Base-by-base conservation (phyloP, 2,329 filamentous ascomycete genomes). In the Paecilomyces dactylethromorphus region DNA sequence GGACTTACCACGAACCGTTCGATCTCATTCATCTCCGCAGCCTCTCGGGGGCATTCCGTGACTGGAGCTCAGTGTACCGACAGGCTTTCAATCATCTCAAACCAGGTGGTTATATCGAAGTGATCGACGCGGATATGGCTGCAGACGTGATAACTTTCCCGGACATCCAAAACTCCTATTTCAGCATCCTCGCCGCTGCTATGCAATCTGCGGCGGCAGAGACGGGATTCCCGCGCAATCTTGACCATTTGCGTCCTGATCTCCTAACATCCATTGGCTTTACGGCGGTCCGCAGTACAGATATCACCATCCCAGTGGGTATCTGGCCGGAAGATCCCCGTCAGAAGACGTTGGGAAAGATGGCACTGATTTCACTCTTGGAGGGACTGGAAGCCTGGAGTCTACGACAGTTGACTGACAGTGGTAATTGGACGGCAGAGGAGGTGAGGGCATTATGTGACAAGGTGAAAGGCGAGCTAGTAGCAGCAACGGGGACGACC, bases 1-100 rank as follows among this genome's bases (percentile, higher is more conserved):
- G 80, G 80, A 74, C 78, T 50, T 81, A 80, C 59, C 76, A 75
- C 57, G 71, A 78, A 5, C 72, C 75, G 0, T 82, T 80, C 66
- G 79, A 81, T 56, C 71, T 81, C 32, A 77, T 82, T 54, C 80
- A 82, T 60, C 63, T 81, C 8, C 77, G 80, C 55, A 75, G 75
- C 53, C 72, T 82, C 56, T 76, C 77, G 29, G 79, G 79, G 33
- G 75, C 74, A 3, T 81, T 82, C 59, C 65, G 71, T 5, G 73
- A 79, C 60, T 82, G 80, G 79, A 62, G 69, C 31, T 65, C 66
- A 4, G 72, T 81, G 22, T 82, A 81, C 62, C 65, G 68, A 18
- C 77, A 81, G 59, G 76, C 77, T 1, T 76, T 77, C 59, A 70
- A 75, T 29, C 76, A 76, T 59, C 72, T 82, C 0, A 70, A 69